A percentile compares a stretch with the other conserved stretches of the same genome.
phyloP scores from a whole-genome alignment of 2,329 filamentous ascomycete genomes.

The Cladosporium sp. region DNA sequence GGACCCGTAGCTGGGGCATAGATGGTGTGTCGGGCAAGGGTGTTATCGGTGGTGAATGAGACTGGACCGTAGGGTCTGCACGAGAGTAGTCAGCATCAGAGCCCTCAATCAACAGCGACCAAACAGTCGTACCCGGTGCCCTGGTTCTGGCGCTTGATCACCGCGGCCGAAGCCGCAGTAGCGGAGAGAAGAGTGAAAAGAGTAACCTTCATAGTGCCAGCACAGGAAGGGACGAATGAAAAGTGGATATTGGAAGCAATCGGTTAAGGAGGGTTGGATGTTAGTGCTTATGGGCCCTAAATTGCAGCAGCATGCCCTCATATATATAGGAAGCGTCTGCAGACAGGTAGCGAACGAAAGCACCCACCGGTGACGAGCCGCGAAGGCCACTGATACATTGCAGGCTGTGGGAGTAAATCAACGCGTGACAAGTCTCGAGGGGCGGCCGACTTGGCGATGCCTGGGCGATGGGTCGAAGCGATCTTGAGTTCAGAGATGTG shows the following conservation, averaged over 20 bases:
- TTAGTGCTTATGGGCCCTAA: neutral
- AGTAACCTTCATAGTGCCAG: constrained; percentile 12
- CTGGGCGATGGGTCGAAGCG: neutral
- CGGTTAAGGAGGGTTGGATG: neutral
- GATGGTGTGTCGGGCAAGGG: constrained; percentile 16
- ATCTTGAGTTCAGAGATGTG: neutral
- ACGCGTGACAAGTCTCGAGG: constrained; percentile 4
- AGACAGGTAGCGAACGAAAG: neutral
- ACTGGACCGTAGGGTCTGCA: constrained; percentile 16
- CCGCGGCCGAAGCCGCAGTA: constrained; percentile 4
- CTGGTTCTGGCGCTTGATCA: constrained; percentile 14
- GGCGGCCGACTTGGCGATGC: constrained; percentile 1
- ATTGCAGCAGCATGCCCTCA: neutral
- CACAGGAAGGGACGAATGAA: neutral
- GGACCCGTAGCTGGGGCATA: constrained; percentile 25
- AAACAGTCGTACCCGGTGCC: constrained; percentile 7
- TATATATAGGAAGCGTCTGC: neutral
- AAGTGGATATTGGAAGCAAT: neutral
- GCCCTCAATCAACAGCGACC: too few relatives aligned
- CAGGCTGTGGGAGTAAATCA: neutral
- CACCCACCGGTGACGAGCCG: neutral
- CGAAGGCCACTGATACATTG: constrained; percentile 10
- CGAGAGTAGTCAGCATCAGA: neutral
- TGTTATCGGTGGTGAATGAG: constrained; percentile 13
- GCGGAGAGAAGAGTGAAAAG: neutral